phyloP scores from a whole-genome alignment of 192 early-diverging fungal genomes.

The Jimgerdemannia lactiflua region DNA sequence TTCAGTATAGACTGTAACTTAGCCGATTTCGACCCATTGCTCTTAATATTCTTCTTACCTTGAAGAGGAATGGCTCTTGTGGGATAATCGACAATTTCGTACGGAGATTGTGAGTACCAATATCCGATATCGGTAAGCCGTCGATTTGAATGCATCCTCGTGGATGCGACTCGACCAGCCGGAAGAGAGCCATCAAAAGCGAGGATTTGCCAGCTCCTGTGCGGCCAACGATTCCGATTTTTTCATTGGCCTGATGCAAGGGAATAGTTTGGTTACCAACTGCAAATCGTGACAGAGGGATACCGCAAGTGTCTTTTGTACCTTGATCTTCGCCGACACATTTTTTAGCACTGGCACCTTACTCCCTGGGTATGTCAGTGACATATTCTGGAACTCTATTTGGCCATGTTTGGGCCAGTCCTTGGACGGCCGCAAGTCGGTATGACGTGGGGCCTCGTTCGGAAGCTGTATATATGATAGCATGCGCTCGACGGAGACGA shows the following conservation, averaged over 20 bases:
- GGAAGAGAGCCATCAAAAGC: conserved; percentile 69
- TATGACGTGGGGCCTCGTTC: conserved; percentile 22
- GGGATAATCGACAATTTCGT: conserved; percentile 75
- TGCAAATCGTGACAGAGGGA: neutral
- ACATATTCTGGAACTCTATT: neutral
- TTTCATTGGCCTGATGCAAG: conserved; percentile 22
- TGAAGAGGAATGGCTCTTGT: conserved; percentile 64
- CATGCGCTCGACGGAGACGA: conserved; percentile 62
- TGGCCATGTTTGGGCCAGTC: neutral
- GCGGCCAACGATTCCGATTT: conserved; percentile 50
- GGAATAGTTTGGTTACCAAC: neutral
- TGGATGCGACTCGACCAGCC: conserved; percentile 74
- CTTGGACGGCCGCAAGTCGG: neutral
- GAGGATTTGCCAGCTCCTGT: conserved; percentile 77
- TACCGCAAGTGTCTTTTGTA: too few species aligned
- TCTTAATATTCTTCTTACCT: too few species aligned
- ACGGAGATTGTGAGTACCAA: conserved; percentile 74
- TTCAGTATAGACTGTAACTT: too few species aligned
- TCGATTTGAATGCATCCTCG: conserved; percentile 71
- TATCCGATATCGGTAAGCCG: conserved; percentile 59
- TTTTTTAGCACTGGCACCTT: neutral
- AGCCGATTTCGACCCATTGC: too few species aligned
- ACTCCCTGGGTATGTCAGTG: neutral
- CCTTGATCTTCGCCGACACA: neutral
- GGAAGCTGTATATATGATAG: conserved; percentile 41